Percentiles rank a stretch among this genome's conserved stretches.
phyloP scores from a whole-genome alignment of 148 eudicot species.

The Chenopodium album region DNA sequence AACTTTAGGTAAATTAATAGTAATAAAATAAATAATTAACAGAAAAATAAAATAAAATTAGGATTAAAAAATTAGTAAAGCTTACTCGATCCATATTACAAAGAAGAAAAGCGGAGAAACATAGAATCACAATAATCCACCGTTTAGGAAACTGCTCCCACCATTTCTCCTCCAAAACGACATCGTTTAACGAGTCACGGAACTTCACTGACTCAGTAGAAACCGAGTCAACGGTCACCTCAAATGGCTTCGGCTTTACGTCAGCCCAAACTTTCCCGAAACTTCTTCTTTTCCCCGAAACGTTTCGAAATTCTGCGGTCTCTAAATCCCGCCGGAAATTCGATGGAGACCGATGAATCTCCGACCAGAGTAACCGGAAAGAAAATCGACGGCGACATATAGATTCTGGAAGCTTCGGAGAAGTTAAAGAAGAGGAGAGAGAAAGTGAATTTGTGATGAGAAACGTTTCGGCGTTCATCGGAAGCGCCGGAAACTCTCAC shows the following conservation, averaged over 20 bases:
- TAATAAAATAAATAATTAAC: neutral
- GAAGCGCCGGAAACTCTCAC: slow-evolving; percentile 3
- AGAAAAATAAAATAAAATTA: neutral
- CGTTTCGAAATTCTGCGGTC: slow-evolving; percentile 23
- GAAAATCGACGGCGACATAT: slow-evolving; percentile 7
- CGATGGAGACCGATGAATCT: slow-evolving; percentile 11
- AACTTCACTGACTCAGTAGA: slow-evolving; percentile 26
- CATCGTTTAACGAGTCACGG: slow-evolving; percentile 24
- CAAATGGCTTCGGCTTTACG: slow-evolving; percentile 51
- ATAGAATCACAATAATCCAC: slow-evolving; percentile 76
- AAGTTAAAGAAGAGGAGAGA: slow-evolving; percentile 24
- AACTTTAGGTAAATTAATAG: neutral
- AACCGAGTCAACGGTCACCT: slow-evolving; percentile 26
- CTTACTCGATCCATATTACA: slow-evolving; percentile 98
- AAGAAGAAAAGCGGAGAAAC: slow-evolving; percentile 88
- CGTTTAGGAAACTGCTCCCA: slow-evolving; percentile 89
- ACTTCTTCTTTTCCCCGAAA: slow-evolving; percentile 29
- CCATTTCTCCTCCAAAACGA: slow-evolving; percentile 46
- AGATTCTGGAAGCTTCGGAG: slow-evolving; percentile 24
- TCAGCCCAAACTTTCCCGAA: slow-evolving; percentile 54
- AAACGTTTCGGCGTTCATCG: slow-evolving; percentile 59
- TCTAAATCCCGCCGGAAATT: slow-evolving; percentile 11
- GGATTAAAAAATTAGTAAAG: neutral
- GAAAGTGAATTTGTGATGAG: slow-evolving; percentile 39
- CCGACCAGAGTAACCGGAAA: slow-evolving; percentile 14